Evolutionary conservation across 2,329 filamentous ascomycete species (phyloP).

Genomic region (Fusarium sp.): DNA sequence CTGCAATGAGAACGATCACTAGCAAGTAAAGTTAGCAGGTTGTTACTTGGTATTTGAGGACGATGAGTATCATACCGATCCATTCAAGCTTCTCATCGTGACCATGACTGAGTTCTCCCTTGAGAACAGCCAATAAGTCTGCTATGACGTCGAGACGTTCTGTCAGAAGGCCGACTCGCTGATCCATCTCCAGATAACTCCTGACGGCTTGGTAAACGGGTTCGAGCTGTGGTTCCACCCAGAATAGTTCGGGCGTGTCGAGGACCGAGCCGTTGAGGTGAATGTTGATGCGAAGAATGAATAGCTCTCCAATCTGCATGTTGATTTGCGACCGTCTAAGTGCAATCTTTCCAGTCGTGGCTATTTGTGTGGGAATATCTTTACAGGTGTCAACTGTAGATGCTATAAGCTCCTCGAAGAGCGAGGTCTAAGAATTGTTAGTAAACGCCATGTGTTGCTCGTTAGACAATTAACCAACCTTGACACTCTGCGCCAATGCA

Average conservation of each 20-base stretch:
- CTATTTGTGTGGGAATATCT: conserved; percentile 92
- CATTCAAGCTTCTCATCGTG: conserved; percentile 91
- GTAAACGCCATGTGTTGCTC: conserved; percentile 1
- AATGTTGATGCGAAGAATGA: conserved; percentile 97
- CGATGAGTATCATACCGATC: conserved; percentile 77
- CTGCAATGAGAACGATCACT: conserved; percentile 96
- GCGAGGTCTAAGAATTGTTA: conserved; percentile 75
- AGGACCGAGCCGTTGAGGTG: conserved; percentile 97
- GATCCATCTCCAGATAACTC: conserved; percentile 98
- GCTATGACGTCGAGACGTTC: conserved; percentile 90
- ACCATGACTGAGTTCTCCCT: conserved; percentile 94
- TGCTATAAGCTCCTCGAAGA: conserved; percentile 95
- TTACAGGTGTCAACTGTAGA: conserved; percentile 94
- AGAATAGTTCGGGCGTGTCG: conserved; percentile 97
- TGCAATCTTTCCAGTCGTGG: conserved; percentile 90
- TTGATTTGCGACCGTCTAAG: conserved; percentile 93
- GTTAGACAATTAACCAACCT: conserved; percentile 63
- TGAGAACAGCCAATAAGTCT: conserved; percentile 90
- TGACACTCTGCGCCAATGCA: conserved; percentile 94
- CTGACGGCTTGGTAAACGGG: conserved; percentile 96
- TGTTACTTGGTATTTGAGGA: neutral
- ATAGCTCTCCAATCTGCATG: conserved; percentile 99
- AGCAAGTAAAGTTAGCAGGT: conserved; percentile 21
- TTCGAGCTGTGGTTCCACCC: conserved; percentile 96
- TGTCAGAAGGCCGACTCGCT: conserved; percentile 88